phyloP scores from a whole-genome alignment of 352 stramenopile genomes.

The Globisporangium sylvaticum region DNA sequence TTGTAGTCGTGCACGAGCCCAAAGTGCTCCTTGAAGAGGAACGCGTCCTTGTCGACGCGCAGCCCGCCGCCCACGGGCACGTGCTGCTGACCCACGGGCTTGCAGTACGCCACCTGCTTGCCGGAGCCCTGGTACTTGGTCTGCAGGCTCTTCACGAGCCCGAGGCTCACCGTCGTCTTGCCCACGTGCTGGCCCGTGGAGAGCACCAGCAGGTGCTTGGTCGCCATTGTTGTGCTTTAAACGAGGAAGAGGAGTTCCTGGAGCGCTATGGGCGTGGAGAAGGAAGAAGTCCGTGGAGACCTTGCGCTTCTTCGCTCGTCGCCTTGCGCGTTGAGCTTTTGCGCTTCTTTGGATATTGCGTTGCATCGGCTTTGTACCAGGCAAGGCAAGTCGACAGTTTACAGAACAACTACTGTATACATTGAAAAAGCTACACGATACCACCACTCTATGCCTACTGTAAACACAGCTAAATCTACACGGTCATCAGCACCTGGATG shows the following conservation, averaged over 20 bases:
- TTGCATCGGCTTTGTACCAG: background rate
- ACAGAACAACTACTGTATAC: background rate
- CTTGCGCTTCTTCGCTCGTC: background rate
- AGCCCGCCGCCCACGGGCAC: slow-evolving; percentile 77
- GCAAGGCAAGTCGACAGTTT: background rate
- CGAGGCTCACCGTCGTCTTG: slow-evolving; percentile 96
- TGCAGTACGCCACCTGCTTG: slow-evolving; percentile 90
- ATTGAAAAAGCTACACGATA: too few relatives aligned
- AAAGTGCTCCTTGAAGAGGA: slow-evolving; percentile 96
- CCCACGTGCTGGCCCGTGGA: slow-evolving; percentile 96
- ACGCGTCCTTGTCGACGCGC: slow-evolving; percentile 92
- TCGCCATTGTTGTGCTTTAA: slow-evolving; percentile 25
- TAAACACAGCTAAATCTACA: too few relatives aligned
- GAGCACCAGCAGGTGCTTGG: slow-evolving; percentile 79
- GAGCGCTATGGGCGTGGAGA: background rate
- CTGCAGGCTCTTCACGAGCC: slow-evolving; percentile 92
- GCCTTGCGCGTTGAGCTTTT: background rate
- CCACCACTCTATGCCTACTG: too few relatives aligned
- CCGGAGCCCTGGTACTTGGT: slow-evolving; percentile 76
- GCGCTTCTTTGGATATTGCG: background rate
- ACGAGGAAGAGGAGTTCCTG: background rate
- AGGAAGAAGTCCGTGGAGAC: background rate
- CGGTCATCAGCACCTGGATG: too few relatives aligned
- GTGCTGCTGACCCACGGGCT: slow-evolving; percentile 95
- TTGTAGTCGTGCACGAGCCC: slow-evolving; percentile 94